Evolutionary conservation across 192 early-diverging fungal genomes (phyloP), one percentile per base, ranked within the genome.

Genomic region (Coemansia sp.): DNA sequence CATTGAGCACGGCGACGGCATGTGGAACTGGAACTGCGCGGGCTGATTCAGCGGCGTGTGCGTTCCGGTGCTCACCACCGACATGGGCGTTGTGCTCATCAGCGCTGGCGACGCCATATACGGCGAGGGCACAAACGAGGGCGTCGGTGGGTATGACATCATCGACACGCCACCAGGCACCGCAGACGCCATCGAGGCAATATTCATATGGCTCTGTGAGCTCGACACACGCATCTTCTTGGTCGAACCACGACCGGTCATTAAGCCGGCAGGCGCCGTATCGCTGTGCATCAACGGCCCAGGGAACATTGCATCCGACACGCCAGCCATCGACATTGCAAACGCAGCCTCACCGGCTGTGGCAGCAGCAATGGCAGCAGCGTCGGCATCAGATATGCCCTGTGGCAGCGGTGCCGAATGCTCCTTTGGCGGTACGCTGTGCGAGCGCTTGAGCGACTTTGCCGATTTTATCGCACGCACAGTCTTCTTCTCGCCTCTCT

Each of bases 191-290:
- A 56, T 54, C 21, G 65, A 70, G 5, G 53, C 63, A 23, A 62
- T 57, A 43, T 67, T 64, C 48, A 39, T 57, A 59, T 70, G 67
- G 65, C 69, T 65, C 59, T 80, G 77, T 5, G 77, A 71, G 63
- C 72, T 75, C n/a, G 77, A 74, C 52, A 80, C 65, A 24, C 77
- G 77, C 77, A 80, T 74, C 64, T 80, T 80, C 66, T 80, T 80
- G 23, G 59, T 66, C 45, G 72, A 61, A 37, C 45, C 35, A 35
- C 68, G 69, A 14, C 67, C 69, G 2, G 62, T 37, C 17, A 64
- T 22, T 54, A 64, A 29, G 52, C 72, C 57, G 4, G 43, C 64
- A 17, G 71, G 72, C 35, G 69, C 37, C 8, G 64, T 75, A 15
- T 75, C 70, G 71, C 76, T 73, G 56, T 79, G 67, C 9, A 51